These are phyloP conservation scores for Apiosordaria backusii DNA, from an alignment of 495 filamentous ascomycete species.

Conservation along the genomic window DNA sequence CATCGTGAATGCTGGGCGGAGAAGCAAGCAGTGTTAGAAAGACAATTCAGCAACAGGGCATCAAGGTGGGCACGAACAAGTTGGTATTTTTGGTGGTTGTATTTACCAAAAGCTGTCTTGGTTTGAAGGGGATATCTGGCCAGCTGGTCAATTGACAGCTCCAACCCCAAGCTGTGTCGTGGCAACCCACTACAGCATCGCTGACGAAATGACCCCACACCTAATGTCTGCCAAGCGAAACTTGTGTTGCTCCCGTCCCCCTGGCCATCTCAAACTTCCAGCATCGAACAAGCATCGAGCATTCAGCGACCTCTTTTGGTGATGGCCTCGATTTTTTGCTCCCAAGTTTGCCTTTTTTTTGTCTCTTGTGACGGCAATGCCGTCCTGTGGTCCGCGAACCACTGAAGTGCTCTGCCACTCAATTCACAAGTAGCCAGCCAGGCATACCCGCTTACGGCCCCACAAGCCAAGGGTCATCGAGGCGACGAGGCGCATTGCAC, in stretches of 20 bases:
- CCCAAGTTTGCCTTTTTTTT: not conserved
- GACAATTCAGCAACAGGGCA: not conserved
- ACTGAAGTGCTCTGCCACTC: not conserved
- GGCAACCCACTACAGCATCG: not conserved
- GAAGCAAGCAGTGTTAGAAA: not conserved
- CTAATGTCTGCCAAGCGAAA: not conserved
- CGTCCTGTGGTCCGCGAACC: not conserved
- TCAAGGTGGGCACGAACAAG: not conserved
- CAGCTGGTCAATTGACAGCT: not conserved
- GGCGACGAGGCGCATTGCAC: not conserved
- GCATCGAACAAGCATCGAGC: not conserved
- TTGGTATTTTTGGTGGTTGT: not conserved
- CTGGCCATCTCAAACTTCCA: not conserved
- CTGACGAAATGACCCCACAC: conserved; percentile 1
- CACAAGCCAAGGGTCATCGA: not conserved
- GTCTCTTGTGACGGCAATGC: not conserved
- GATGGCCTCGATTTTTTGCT: not conserved
- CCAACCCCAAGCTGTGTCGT: not conserved
- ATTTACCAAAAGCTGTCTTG: not conserved
- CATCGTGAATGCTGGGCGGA: conserved; percentile 39
- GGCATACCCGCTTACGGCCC: not conserved
- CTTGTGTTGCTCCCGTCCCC: too few relatives aligned
- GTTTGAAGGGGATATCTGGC: not conserved
- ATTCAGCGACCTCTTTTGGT: not conserved
- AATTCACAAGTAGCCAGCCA: not conserved